phyloP scores from a whole-genome alignment of 164 flowering plant species.

The Annona squamosa region DNA sequence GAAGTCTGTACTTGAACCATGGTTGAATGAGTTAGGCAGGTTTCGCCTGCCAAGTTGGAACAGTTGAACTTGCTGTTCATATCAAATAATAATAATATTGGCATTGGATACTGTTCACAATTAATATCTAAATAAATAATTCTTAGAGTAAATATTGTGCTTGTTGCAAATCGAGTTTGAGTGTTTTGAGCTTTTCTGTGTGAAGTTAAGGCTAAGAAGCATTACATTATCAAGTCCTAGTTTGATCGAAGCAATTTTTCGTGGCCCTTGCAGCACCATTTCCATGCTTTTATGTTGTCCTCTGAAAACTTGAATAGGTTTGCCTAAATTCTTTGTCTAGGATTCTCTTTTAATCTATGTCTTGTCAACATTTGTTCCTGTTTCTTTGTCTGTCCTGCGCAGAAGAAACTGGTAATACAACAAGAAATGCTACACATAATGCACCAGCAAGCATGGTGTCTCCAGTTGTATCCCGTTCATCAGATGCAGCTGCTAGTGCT shows the following conservation, averaged over 20 bases:
- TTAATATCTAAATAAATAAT: too few relatives aligned
- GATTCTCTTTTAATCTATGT: neutral
- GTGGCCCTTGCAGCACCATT: neutral
- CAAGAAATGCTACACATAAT: slow-evolving; percentile 13
- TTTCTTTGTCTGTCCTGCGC: slow-evolving; percentile 13
- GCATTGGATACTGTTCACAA: neutral
- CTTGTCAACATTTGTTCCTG: neutral
- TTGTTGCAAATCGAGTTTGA: neutral
- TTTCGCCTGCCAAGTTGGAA: too few relatives aligned
- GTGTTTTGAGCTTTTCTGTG: neutral
- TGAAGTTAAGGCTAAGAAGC: neutral
- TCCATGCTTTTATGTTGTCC: neutral
- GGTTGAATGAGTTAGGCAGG: too few relatives aligned
- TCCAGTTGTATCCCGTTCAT: slow-evolving; percentile 11
- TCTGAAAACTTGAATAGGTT: neutral
- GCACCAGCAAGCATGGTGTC: slow-evolving; percentile 10
- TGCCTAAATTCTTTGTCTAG: neutral
- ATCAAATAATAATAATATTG: too few relatives aligned
- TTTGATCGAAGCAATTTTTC: neutral
- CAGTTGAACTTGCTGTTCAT: too few relatives aligned
- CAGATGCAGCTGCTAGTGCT: slow-evolving; percentile 9
- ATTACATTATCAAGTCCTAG: neutral
- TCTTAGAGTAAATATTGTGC: neutral
- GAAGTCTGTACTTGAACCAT: too few relatives aligned
- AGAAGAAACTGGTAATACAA: slow-evolving; percentile 50